A percentile compares a stretch with the other conserved stretches of the same genome.
phyloP scores from a whole-genome alignment of 139 green algal species.

The Tetradesmus obliquus region DNA sequence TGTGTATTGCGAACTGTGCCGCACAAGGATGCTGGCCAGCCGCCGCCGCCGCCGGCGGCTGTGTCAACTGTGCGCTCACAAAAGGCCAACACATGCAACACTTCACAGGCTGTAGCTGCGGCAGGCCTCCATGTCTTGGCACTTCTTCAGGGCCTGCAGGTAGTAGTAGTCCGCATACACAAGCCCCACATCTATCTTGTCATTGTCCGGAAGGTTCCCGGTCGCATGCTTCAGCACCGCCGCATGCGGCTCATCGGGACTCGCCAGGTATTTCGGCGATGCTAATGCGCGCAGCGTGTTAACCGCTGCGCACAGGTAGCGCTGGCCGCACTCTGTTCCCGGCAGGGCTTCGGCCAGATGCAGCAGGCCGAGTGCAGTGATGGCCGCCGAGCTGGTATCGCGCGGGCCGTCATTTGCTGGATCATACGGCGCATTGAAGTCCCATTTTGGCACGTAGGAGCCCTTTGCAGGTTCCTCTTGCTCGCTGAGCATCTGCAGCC shows the following conservation, averaged over 20 bases:
- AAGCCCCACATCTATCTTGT: slow-evolving; percentile 30
- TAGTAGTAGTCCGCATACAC: slow-evolving; percentile 42
- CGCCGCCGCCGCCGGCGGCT: too few species aligned
- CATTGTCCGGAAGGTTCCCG: background rate
- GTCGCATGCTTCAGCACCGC: slow-evolving; percentile 43
- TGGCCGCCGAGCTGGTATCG: slow-evolving; percentile 9
- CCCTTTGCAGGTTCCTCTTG: background rate
- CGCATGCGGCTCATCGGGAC: background rate
- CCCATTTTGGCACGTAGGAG: slow-evolving; percentile 30
- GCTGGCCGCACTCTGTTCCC: background rate
- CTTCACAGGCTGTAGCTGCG: background rate
- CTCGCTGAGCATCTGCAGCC: background rate
- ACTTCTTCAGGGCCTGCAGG: slow-evolving; percentile 18
- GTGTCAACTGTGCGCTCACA: too few species aligned
- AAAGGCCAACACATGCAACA: background rate
- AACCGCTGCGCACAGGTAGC: slow-evolving; percentile 24
- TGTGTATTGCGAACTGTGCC: too few species aligned
- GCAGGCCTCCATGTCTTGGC: slow-evolving; percentile 18
- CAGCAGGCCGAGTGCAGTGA: slow-evolving; percentile 38
- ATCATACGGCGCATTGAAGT: slow-evolving; percentile 42
- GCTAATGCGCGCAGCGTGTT: slow-evolving; percentile 27
- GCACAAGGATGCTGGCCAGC: too few species aligned
- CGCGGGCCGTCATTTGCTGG: slow-evolving; percentile 15
- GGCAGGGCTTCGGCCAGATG: slow-evolving; percentile 4
- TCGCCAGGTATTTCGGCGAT: slow-evolving; percentile 25